Conservation (phyloP, 352 stramenopile genomes). For the Phytophthora tubulina region DNA sequence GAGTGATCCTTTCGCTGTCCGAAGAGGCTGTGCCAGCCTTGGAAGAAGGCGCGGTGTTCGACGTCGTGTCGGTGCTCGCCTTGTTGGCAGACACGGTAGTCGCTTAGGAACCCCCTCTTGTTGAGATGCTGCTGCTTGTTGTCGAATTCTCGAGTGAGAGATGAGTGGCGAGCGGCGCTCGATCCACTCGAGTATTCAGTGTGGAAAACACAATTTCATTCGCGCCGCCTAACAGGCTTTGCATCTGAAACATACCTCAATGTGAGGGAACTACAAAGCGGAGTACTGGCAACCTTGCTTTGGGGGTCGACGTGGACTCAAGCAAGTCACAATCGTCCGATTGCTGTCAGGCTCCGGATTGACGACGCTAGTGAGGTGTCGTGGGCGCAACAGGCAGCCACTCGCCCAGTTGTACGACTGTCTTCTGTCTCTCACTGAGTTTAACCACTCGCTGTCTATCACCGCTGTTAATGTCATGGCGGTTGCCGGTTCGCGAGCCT, state of each 20-base stretch:
- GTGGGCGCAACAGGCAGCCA: too few relatives aligned
- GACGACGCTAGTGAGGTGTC: too few relatives aligned
- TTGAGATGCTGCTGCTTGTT: slow-evolving; percentile 1
- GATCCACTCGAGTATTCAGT: neutral
- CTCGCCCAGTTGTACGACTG: too few relatives aligned
- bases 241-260: neutral
- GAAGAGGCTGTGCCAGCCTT: neutral
- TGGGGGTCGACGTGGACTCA: too few relatives aligned
- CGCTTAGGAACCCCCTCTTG: neutral
- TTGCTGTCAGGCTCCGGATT: too few relatives aligned
- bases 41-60: neutral
- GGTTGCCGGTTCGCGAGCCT: neutral
- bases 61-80: neutral
- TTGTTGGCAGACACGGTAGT: neutral
- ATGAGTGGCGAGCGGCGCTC: neutral
- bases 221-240: neutral
- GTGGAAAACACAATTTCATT: slow-evolving; percentile 8
- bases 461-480: too few relatives aligned
- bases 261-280: neutral
- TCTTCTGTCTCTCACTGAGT: too few relatives aligned
- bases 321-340: too few relatives aligned
- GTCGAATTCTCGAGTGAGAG: neutral
- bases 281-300: too few relatives aligned
- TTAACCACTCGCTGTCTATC: too few relatives aligned
- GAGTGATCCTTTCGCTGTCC: neutral